These are phyloP conservation scores for Salisapilia sapeloensis DNA, from an alignment of 352 stramenopile species.

Conservation along the genomic window DNA sequence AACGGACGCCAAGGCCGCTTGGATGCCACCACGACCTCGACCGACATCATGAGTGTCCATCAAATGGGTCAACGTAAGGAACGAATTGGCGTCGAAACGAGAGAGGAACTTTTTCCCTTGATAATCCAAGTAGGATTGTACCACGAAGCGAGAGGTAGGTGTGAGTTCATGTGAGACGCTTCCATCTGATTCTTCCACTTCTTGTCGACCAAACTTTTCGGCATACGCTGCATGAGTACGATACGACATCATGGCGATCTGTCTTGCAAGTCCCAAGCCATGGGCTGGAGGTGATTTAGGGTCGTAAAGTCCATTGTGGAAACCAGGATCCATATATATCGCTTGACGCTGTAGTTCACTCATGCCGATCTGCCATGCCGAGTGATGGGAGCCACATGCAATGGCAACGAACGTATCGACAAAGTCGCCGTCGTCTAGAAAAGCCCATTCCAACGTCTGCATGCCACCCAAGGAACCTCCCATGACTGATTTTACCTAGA, in stretches of 20 bases:
- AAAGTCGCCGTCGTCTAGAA: slow-evolving; percentile 55
- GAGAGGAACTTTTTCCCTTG: slow-evolving; percentile 92
- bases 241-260: slow-evolving; percentile 96
- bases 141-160: slow-evolving; percentile 23
- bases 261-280: slow-evolving; percentile 83
- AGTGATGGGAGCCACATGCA: slow-evolving; percentile 87
- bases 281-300: slow-evolving; percentile 30
- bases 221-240: slow-evolving; percentile 84
- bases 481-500: no score
- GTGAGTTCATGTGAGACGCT: slow-evolving; percentile 4
- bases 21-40: slow-evolving; percentile 58
- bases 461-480: slow-evolving; percentile 94
- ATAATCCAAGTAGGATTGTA: slow-evolving; percentile 80
- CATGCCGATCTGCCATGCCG: slow-evolving; percentile 94
- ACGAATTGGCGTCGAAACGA: slow-evolving; percentile 92
- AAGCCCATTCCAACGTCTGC: slow-evolving; percentile 94
- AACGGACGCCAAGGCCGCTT: slow-evolving; percentile 33
- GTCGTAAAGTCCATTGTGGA: slow-evolving; percentile 68
- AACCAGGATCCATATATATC: slow-evolving; percentile 92
- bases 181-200: slow-evolving; percentile 8
- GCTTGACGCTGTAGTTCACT: slow-evolving; percentile 91
- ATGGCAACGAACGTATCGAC: slow-evolving; percentile 87
- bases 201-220: slow-evolving; percentile 85
- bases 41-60: slow-evolving; percentile 95
- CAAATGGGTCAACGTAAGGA: slow-evolving; percentile 89